Evolutionary conservation across 805 yeast genomes (phyloP).

Genomic region (Pichia deserticola): DNA sequence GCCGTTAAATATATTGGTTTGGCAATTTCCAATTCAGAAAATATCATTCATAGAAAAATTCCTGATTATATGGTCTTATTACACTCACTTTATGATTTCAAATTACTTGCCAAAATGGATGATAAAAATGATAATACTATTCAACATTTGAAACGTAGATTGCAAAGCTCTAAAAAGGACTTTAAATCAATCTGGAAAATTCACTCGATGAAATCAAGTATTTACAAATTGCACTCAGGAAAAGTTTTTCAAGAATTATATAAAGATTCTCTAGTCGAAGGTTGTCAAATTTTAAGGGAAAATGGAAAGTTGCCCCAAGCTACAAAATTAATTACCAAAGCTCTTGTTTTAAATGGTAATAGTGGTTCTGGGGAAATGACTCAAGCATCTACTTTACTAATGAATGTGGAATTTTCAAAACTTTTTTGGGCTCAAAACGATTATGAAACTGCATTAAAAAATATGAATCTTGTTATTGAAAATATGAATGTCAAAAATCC

Average conservation of each 20-base stretch:
- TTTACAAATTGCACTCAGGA: slow-evolving; percentile 24
- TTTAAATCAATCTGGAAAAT: slow-evolving; percentile 41
- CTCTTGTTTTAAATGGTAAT: slow-evolving; percentile 37
- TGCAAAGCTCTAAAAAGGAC: slow-evolving; percentile 23
- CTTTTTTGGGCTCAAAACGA: slow-evolving; percentile 88
- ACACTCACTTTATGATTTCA: slow-evolving; percentile 58
- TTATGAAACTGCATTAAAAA: slow-evolving; percentile 71
- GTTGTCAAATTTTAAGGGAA: slow-evolving; percentile 60
- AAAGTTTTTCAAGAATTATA: slow-evolving; percentile 24
- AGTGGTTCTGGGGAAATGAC: slow-evolving; percentile 6
- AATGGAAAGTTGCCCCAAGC: slow-evolving; percentile 68
- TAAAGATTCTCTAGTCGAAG: slow-evolving; percentile 47
- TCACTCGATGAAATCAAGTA: slow-evolving; percentile 36
- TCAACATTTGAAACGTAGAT: slow-evolving; percentile 16
- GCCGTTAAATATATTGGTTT: slow-evolving; percentile 57
- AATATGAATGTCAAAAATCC: slow-evolving; percentile 14
- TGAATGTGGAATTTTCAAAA: slow-evolving; percentile 71
- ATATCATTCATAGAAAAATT: slow-evolving; percentile 44
- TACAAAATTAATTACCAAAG: slow-evolving; percentile 56
- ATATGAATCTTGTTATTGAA: slow-evolving; percentile 38
- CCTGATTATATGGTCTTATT: slow-evolving; percentile 43
- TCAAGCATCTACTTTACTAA: slow-evolving; percentile 17
- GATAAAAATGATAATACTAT: slow-evolving; percentile 12
- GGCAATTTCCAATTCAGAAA: slow-evolving; percentile 42
- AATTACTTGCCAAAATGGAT: slow-evolving; percentile 26